Conservation (phyloP, 768 basidiomycete genomes). For the Tulasnella calospora region DNA sequence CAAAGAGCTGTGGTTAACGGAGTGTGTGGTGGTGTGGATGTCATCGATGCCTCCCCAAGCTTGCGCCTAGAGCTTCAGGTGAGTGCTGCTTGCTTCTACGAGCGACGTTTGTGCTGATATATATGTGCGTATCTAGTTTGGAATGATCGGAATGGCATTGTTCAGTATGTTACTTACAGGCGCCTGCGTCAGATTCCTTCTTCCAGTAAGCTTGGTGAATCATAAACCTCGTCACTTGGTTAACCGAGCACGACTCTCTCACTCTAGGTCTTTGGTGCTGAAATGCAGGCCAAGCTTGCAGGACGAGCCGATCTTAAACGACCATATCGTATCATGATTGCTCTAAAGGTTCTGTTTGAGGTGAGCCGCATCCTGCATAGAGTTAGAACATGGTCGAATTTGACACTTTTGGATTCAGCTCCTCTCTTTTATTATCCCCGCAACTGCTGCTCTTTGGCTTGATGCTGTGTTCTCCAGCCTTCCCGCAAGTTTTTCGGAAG, state of each 20-base stretch:
- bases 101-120: background rate
- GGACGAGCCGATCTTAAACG: background rate
- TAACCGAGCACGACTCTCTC: background rate
- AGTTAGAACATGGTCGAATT: too few relatives aligned
- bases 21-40: background rate
- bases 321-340: conserved; percentile 7
- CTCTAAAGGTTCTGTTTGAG: background rate
- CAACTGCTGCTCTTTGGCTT: background rate
- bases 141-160: background rate
- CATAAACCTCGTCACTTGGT: background rate
- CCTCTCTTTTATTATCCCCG: background rate
- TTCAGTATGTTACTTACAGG: background rate
- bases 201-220: background rate
- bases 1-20: conserved; percentile 3
- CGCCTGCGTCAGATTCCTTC: background rate
- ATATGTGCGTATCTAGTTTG: background rate
- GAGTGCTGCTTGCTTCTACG: background rate
- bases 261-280: background rate
- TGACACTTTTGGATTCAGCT: background rate
- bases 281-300: background rate
- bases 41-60: background rate
- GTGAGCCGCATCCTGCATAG: background rate
- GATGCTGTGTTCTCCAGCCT: conserved; percentile 1
- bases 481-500: background rate
- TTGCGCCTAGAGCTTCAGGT: background rate